phyloP scores from a whole-genome alignment of 129 eudicot genomes.

The Tagetes patula region DNA sequence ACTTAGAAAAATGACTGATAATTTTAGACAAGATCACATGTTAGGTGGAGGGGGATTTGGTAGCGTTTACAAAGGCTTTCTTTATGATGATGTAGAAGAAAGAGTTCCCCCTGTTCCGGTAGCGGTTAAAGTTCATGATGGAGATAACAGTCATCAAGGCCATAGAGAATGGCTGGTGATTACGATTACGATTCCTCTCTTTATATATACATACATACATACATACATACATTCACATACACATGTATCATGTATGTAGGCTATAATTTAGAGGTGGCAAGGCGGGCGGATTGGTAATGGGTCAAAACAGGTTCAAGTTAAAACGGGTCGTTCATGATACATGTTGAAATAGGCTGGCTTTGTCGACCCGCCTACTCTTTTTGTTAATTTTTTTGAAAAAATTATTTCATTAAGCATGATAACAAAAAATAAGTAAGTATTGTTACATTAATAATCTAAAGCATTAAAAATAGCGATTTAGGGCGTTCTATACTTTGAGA shows the following conservation, averaged over 20 bases:
- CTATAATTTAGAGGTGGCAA: neutral
- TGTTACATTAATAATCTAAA: neutral
- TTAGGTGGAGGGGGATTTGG: conserved; percentile 97
- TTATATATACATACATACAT: neutral
- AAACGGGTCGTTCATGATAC: neutral
- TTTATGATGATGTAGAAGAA: conserved; percentile 50
- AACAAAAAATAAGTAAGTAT: neutral
- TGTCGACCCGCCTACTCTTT: neutral
- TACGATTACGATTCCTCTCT: neutral
- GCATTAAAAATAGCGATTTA: neutral
- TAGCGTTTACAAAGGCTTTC: conserved; percentile 81
- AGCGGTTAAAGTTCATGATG: conserved; percentile 95
- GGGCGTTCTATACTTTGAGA: neutral
- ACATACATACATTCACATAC: neutral
- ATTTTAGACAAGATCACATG: conserved; percentile 88
- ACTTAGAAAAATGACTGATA: conserved; percentile 62
- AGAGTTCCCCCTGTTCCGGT: conserved; percentile 65
- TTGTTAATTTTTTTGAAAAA: neutral
- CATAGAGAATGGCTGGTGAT: conserved; percentile 96
- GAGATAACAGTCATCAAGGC: conserved; percentile 88
- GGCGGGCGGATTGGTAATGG: neutral
- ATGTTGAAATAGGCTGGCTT: neutral
- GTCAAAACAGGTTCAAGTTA: neutral
- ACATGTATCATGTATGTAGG: neutral
- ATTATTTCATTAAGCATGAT: neutral